Conservation (phyloP, 2,329 filamentous ascomycete species). For the Mycogone perniciosa region DNA sequence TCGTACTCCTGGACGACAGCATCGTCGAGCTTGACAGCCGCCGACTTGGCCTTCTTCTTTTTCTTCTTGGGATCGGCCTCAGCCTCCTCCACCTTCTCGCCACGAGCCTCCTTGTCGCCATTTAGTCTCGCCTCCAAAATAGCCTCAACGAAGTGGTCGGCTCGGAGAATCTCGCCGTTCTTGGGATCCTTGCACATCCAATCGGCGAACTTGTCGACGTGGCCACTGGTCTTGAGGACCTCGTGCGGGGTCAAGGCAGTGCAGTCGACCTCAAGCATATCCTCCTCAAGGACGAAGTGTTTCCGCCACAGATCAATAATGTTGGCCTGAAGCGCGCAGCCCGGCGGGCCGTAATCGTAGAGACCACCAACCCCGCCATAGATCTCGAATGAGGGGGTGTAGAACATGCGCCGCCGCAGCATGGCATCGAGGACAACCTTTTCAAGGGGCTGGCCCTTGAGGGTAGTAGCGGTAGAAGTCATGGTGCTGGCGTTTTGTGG, state of each 20-base stretch:
- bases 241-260: conserved; percentile 89
- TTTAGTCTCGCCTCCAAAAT: conserved; percentile 81
- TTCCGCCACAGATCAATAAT: conserved; percentile 87
- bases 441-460: conserved; percentile 87
- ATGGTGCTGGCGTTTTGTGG: conserved; percentile 29
- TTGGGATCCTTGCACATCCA: conserved; percentile 99
- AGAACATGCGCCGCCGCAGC: conserved; percentile 84
- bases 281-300: conserved; percentile 86
- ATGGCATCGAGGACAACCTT: conserved; percentile 74
- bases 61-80: conserved; percentile 66
- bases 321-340: conserved; percentile 79
- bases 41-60: conserved; percentile 83
- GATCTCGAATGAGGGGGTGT: conserved; percentile 92
- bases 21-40: conserved; percentile 81
- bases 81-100: conserved; percentile 70
- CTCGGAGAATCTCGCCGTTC: conserved; percentile 91
- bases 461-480: conserved; percentile 59
- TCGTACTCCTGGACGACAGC: conserved; percentile 83
- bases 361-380: conserved; percentile 85
- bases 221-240: conserved; percentile 90
- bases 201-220: conserved; percentile 96
- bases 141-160: conserved; percentile 94
- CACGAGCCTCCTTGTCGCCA: conserved; percentile 87
- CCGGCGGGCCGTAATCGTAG: conserved; percentile 89
- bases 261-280: conserved; percentile 94